Conservation (phyloP, 106 monocot species). For the Alisma plantagoaquatica region DNA sequence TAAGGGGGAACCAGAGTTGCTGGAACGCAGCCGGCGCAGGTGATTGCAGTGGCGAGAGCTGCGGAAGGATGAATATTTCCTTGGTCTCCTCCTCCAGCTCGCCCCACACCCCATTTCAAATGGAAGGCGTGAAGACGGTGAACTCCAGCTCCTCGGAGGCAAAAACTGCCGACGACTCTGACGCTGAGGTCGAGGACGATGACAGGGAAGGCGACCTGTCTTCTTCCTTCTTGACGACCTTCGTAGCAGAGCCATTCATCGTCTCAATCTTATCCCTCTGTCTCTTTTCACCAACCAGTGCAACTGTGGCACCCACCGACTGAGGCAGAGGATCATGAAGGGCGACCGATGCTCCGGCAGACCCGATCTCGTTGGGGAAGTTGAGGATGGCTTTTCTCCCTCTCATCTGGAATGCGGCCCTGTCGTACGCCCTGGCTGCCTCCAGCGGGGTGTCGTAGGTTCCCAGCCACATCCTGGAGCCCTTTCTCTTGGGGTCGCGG, state of each 20-base stretch:
- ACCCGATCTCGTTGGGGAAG: constrained; percentile 43
- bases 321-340: not conserved
- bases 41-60: constrained; percentile 19
- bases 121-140: constrained; percentile 9
- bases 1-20: too few species aligned
- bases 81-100: not conserved
- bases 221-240: not conserved
- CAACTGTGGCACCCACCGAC: not conserved
- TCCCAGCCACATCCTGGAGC: too few species aligned
- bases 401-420: constrained; percentile 51
- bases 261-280: not conserved
- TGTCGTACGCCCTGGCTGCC: constrained; percentile 56
- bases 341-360: not conserved
- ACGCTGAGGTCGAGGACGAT: not conserved
- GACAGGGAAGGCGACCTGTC: not conserved
- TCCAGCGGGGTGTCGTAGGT: too few species aligned
- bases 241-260: not conserved
- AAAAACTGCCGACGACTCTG: not conserved
- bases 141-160: not conserved
- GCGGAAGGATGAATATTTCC: constrained; percentile 12
- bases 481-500: too few species aligned
- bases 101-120: constrained; percentile 5
- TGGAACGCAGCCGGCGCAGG: too few species aligned
- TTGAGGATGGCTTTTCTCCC: constrained; percentile 58
- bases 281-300: not conserved